Evolutionary conservation across 2,329 filamentous ascomycete genomes (phyloP), one percentile per base, ranked within the genome.

Genomic region (Epichloe baconii): DNA sequence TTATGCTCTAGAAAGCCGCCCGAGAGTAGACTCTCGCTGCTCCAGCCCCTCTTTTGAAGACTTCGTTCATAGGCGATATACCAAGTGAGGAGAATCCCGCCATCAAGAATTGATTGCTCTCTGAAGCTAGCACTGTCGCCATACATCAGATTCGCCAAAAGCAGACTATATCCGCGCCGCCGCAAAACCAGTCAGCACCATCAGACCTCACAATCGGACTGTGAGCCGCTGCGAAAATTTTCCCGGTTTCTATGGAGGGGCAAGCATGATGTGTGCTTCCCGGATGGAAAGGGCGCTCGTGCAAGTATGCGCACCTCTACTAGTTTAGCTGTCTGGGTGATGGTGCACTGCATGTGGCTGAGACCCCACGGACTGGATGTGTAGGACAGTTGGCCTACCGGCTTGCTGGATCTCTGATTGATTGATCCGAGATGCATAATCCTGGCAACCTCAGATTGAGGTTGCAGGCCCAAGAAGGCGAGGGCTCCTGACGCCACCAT

Each of bases 371-470:
- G 15, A 23, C 34, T 40, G 44, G 12, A 31, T 45, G 14, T 26
- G 44, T 17, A n/a, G n/a, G 34, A 19, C 44, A 23, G 31, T 17
- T 17, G 5, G 46, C 34, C 35, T 38, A 19, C 31, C 42, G 35
- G 49, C 49, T 42, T 45, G 34, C 43, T 52, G 35, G 41, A 49
- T 52, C 42, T 49, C 34, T 48, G 44, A 51, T 51, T 31, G 46
- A 45, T 35, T 36, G 46, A 49, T 42, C 21, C 41, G 21, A 52
- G 46, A 52, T 49, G 41, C 46, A 46, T 45, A 42, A 52, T 46
- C 50, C 46, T 12, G 46, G 42, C 41, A 15, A 23, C 23, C 6
- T 35, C 44, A 46, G 46, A 36, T 7, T 35, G 46, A 49, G 15
- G n/a, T 17, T 15, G 38, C 17, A n/a, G 19, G 23, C 31, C 35